These are phyloP conservation scores for Rhizopogon salebrosus DNA, from an alignment of 768 basidiomycete species.

Conservation along the genomic window DNA sequence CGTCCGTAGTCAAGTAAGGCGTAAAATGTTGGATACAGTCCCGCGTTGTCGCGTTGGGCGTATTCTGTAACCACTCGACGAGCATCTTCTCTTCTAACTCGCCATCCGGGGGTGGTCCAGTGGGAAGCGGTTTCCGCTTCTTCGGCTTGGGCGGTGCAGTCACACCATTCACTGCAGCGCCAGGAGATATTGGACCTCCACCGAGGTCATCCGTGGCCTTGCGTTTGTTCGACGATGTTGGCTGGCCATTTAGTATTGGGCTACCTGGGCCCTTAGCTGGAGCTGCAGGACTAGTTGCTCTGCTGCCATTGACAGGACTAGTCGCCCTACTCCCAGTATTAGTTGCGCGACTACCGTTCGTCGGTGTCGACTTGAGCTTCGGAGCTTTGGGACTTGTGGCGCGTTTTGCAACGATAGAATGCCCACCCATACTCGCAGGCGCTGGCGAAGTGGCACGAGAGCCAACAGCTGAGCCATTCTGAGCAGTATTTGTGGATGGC, in stretches of 20 bases:
- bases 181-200: slow-evolving; percentile 6
- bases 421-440: slow-evolving; percentile 58
- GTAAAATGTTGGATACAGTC: slow-evolving; percentile 81
- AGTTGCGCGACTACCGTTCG: slow-evolving; percentile 44
- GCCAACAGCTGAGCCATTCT: slow-evolving; percentile 22
- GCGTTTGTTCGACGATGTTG: slow-evolving; percentile 50
- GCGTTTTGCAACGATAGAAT: slow-evolving; percentile 76
- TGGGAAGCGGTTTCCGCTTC: slow-evolving; percentile 44
- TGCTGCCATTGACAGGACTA: slow-evolving; percentile 40
- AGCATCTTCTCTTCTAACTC: slow-evolving; percentile 63
- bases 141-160: slow-evolving; percentile 40
- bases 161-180: slow-evolving; percentile 12
- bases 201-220: slow-evolving; percentile 44
- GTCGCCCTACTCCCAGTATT: slow-evolving; percentile 50
- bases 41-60: slow-evolving; percentile 64
- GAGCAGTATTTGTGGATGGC: slow-evolving; percentile 26
- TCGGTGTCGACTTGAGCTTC: slow-evolving; percentile 44
- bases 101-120: slow-evolving; percentile 39
- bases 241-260: slow-evolving; percentile 34
- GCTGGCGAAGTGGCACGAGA: slow-evolving; percentile 55
- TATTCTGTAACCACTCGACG: slow-evolving; percentile 70
- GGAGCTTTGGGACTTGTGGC: slow-evolving; percentile 77
- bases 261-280: slow-evolving; percentile 14
- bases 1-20: slow-evolving; percentile 63
- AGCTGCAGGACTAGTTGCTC: slow-evolving; percentile 28